Conservation (phyloP, 2,329 filamentous ascomycete genomes). For the Penicillium sp. region DNA sequence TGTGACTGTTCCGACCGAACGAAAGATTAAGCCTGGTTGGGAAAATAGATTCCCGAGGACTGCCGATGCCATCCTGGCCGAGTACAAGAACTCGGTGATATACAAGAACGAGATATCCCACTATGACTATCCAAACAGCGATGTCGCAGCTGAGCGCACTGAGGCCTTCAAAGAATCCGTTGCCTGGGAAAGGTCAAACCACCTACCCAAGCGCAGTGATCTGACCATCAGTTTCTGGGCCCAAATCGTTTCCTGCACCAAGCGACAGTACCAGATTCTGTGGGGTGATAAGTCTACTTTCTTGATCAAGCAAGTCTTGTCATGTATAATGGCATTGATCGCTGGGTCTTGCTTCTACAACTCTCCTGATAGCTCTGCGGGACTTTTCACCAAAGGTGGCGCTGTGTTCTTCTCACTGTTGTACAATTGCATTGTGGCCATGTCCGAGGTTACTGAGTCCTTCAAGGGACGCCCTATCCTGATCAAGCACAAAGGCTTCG, state of each 20-base stretch:
- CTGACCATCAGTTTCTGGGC: conserved; percentile 54
- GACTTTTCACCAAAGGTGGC: conserved; percentile 64
- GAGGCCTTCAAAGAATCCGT: conserved; percentile 56
- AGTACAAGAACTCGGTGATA: conserved; percentile 56
- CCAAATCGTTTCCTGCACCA: conserved; percentile 58
- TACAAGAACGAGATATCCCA: conserved; percentile 53
- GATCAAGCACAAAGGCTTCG: conserved; percentile 58
- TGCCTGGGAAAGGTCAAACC: conserved; percentile 54
- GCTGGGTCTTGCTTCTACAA: conserved; percentile 68
- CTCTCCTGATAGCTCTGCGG: conserved; percentile 55
- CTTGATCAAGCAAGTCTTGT: conserved; percentile 60
- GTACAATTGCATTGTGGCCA: conserved; percentile 60
- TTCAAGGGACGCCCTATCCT: conserved; percentile 62
- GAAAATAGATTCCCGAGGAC: conserved; percentile 47
- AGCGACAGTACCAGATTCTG: conserved; percentile 63
- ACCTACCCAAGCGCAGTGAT: conserved; percentile 54
- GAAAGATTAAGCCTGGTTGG: conserved; percentile 43
- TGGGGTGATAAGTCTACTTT: conserved; percentile 65
- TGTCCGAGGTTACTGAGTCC: conserved; percentile 65
- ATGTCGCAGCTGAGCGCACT: conserved; percentile 50
- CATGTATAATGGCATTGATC: conserved; percentile 59
- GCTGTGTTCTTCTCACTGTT: conserved; percentile 64
- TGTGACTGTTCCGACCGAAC: conserved; percentile 57
- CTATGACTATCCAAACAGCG: conserved; percentile 56
- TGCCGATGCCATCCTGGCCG: conserved; percentile 43